These are phyloP conservation scores for Antitrichia curtipendula DNA, from an alignment of 225 moss, liverwort and hornwort genomes.

Conservation along the genomic window DNA sequence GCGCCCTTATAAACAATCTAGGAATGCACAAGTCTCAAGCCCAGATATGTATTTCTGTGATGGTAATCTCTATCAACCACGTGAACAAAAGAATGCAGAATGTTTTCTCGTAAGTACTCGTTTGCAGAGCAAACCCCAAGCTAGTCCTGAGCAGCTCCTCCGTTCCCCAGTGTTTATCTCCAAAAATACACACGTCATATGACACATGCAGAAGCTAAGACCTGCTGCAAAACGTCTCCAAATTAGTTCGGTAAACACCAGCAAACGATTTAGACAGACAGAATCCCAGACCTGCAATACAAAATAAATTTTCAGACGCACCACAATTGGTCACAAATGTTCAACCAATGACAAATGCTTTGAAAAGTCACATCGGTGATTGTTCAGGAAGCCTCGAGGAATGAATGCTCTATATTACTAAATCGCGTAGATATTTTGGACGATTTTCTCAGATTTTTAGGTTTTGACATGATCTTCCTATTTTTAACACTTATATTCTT, in stretches of 20 bases:
- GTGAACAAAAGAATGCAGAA: constrained; percentile 25
- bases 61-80: constrained; percentile 15
- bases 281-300: not conserved
- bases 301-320: not conserved
- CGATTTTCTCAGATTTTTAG: not conserved
- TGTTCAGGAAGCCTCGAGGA: not conserved
- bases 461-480: no score
- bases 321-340: not conserved
- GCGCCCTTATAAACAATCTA: constrained; percentile 23
- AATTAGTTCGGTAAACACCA: not conserved
- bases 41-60: constrained; percentile 18
- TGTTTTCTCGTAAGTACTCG: constrained; percentile 17
- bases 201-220: constrained; percentile 18
- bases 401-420: not conserved
- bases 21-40: constrained; percentile 17
- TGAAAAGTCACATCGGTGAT: not conserved
- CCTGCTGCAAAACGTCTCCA: constrained; percentile 13
- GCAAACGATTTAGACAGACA: not conserved
- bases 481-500: not conserved
- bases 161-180: constrained; percentile 4
- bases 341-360: not conserved
- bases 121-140: constrained; percentile 12
- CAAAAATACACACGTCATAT: constrained; percentile 15
- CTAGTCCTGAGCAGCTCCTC: constrained; percentile 32
- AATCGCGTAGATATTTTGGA: not conserved